Evolutionary conservation across 164 flowering plant species (phyloP), one percentile per base, ranked within the genome.

Genomic region (Aristolochia californica): DNA sequence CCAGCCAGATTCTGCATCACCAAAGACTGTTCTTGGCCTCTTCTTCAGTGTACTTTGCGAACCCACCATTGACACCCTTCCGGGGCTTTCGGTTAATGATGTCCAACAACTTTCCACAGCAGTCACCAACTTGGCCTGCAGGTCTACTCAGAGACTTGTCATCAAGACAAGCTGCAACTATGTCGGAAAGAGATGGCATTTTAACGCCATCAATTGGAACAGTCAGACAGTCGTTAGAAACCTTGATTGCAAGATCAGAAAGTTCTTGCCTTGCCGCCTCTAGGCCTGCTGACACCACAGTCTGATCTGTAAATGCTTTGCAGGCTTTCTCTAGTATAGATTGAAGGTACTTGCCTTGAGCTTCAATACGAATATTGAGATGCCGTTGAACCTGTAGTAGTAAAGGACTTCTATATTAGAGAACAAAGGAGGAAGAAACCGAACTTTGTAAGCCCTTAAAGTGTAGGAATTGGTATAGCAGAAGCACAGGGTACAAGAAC

Each of bases 241-340:
- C 87, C 71, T 80, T 85, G 75, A 80, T 83, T 1, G 80, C 88
- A 25, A 87, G 78, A 38, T 81, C 89, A 17, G 97, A 87, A 48
- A 85, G 85, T 60, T 84, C 94, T 72, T 79, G 86, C 30, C 83
- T 75, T 2, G 89, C 83, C 40, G 80, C 78, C 72, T 88, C 98
- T 49, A 86, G 74, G 45, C 91, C 87, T n/a, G 78, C 66, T 28
- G 85, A 57, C 0, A 70, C 78, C 16, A 65, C 72, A n/a, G 79
- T 74, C 52, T 80, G 88, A 40, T 81, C 89, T 62, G 67, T 77
- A 17, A 91, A 73, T 55, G 79, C 85, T 72, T 80, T 83, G 66
- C 91, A 89, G 50, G 98, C 97, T 68, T 85, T 88, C 72, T 91
- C 96, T 4, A 91, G 89, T 57, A 89, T 87, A 21, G 89, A 74